Evolutionary conservation across 2,329 filamentous ascomycete genomes (phyloP).

Genomic region (Zymoseptoria crescenta): DNA sequence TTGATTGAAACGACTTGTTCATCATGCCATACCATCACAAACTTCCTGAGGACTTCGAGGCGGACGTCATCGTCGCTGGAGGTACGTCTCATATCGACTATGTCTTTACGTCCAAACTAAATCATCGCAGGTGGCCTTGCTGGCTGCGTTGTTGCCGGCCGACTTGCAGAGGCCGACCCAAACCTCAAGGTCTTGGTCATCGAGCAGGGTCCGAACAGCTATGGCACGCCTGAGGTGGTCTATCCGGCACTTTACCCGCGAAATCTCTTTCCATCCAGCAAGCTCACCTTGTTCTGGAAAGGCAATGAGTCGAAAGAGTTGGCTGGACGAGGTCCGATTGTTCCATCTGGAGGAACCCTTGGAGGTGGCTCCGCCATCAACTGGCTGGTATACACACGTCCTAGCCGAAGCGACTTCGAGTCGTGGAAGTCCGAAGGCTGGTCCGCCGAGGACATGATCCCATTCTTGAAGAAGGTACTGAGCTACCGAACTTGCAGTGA

Average conservation of each 20-base stretch:
- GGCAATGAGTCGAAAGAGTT: constrained; percentile 40
- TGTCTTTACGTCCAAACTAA: background rate
- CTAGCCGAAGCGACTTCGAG: constrained; percentile 43
- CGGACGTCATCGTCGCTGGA: constrained; percentile 16
- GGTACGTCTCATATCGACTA: background rate
- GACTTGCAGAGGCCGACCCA: constrained; percentile 46
- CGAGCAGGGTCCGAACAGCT: constrained; percentile 48
- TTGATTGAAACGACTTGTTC: background rate
- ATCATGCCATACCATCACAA: constrained; percentile 14
- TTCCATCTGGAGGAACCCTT: constrained; percentile 44
- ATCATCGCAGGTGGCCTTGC: constrained; percentile 38
- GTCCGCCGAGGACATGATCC: constrained; percentile 45
- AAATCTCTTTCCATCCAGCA: constrained; percentile 43
- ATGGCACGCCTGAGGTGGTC: constrained; percentile 43
- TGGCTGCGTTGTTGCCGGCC: constrained; percentile 43
- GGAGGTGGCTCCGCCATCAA: constrained; percentile 50
- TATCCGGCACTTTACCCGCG: constrained; percentile 45
- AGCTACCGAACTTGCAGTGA: background rate
- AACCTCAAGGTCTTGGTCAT: constrained; percentile 45
- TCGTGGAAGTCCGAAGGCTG: constrained; percentile 48
- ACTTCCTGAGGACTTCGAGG: constrained; percentile 11
- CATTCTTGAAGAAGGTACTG: constrained; percentile 46
- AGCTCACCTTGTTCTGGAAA: constrained; percentile 47
- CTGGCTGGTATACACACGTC: constrained; percentile 38
- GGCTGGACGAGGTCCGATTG: constrained; percentile 38